These are phyloP conservation scores for Saccharum hybrid DNA, from an alignment of 202 grass and related monocot genomes.

Conservation along the genomic window DNA sequence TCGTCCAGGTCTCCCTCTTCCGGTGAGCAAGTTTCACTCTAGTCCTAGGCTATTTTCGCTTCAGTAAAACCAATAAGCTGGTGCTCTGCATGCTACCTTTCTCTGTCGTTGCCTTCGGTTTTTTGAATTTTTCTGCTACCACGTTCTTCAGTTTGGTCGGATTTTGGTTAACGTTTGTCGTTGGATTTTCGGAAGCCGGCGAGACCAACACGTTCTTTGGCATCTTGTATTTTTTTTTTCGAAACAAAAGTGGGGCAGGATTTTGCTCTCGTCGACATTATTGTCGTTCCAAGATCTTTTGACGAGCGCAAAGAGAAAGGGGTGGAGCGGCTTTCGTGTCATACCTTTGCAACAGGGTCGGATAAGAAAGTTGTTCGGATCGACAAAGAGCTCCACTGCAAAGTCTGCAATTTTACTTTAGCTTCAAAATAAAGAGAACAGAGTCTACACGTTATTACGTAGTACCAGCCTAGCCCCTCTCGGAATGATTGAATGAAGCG, in stretches of 20 bases:
- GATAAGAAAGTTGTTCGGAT: not conserved
- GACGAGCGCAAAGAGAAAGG: too few relatives aligned
- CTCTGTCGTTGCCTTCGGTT: not conserved
- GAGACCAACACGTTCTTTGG: constrained; percentile 1
- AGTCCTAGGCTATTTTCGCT: not conserved
- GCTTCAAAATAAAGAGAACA: not conserved
- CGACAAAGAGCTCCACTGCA: not conserved
- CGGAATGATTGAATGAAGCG: too few relatives aligned
- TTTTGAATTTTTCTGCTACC: not conserved
- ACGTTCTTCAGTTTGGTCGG: not conserved
- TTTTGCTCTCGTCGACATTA: too few relatives aligned
- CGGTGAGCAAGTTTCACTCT: constrained; percentile 45
- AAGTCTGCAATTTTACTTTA: not conserved
- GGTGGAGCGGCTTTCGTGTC: not conserved
- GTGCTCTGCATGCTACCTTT: not conserved
- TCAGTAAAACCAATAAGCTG: not conserved
- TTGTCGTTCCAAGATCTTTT: too few relatives aligned
- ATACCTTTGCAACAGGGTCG: not conserved
- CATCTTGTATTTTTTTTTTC: not conserved
- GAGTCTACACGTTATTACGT: not conserved
- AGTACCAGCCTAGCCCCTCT: too few relatives aligned
- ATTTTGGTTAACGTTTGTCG: constrained; percentile 15
- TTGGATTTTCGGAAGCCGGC: constrained; percentile 31
- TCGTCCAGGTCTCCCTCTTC: constrained; percentile 97
- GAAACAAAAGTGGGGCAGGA: too few relatives aligned